These are phyloP conservation scores for Fusarium clavum DNA, from an alignment of 2,329 filamentous ascomycete genomes.

Conservation along the genomic window DNA sequence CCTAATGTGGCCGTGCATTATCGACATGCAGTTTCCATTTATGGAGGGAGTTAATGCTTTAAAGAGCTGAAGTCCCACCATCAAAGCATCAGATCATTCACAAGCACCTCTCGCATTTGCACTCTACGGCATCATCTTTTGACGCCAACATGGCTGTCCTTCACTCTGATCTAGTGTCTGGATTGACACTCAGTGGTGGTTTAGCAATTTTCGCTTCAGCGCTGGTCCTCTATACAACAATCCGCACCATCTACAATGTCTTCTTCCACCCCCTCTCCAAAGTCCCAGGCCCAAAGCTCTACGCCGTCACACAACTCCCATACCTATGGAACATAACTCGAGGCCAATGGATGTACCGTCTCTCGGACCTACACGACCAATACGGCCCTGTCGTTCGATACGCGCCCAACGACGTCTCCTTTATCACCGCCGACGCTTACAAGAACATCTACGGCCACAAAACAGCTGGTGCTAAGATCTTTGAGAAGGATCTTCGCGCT, in stretches of 20 bases:
- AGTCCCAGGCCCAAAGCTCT: constrained; percentile 4
- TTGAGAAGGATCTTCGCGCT: background rate
- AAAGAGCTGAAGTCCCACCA: background rate
- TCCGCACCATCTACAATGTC: background rate
- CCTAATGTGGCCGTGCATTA: background rate
- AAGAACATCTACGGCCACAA: constrained; percentile 14
- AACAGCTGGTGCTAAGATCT: background rate
- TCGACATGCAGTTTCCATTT: background rate
- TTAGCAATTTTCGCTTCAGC: background rate
- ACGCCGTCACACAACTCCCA: background rate
- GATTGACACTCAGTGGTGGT: background rate
- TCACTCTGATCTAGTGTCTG: background rate
- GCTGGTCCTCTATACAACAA: background rate
- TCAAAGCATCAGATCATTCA: fast-evolving
- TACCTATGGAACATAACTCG: background rate
- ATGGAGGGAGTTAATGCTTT: background rate
- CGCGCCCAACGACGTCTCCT: background rate
- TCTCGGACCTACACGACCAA: background rate
- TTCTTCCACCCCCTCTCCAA: constrained; percentile 19
- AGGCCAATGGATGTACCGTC: background rate
- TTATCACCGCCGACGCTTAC: constrained; percentile 7
- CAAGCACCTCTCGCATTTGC: background rate
- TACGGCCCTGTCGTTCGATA: constrained; percentile 12
- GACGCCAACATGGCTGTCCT: background rate
- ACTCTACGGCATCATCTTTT: background rate